Conservation (phyloP, 345 rosid species). For the Syzygium aqueum region DNA sequence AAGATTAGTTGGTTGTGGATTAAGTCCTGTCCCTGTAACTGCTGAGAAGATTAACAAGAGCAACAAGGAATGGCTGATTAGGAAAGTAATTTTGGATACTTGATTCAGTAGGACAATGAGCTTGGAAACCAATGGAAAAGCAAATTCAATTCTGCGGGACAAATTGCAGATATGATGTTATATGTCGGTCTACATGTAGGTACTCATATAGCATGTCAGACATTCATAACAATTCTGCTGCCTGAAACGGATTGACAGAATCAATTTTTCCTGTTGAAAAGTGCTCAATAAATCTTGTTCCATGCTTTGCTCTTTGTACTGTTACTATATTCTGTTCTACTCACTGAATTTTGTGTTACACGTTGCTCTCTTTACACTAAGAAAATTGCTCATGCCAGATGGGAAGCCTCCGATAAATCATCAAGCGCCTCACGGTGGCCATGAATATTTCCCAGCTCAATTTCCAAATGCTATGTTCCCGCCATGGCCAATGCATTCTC, state of each 20-base stretch:
- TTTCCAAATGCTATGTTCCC: conserved; percentile 69
- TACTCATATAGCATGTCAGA: background rate
- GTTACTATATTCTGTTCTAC: background rate
- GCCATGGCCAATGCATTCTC: conserved; percentile 87
- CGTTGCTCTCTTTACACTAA: background rate
- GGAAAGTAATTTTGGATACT: background rate
- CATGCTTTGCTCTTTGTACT: background rate
- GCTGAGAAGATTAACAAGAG: background rate
- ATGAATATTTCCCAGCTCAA: conserved; percentile 64
- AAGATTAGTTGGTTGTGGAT: background rate
- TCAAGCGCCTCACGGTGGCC: conserved; percentile 33
- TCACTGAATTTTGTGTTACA: background rate
- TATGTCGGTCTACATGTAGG: background rate
- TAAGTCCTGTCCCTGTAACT: background rate
- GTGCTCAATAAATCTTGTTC: background rate
- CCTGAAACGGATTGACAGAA: background rate
- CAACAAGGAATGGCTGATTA: background rate
- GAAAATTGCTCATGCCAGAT: conserved; percentile 29
- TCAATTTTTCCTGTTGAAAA: background rate
- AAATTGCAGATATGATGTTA: background rate
- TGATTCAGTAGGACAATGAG: background rate
- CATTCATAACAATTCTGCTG: background rate
- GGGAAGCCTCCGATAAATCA: conserved; percentile 45
- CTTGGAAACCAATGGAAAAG: background rate
- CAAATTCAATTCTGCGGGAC: background rate